Conservation (phyloP, 257 asterid species). For the Leonotis leonurus region DNA sequence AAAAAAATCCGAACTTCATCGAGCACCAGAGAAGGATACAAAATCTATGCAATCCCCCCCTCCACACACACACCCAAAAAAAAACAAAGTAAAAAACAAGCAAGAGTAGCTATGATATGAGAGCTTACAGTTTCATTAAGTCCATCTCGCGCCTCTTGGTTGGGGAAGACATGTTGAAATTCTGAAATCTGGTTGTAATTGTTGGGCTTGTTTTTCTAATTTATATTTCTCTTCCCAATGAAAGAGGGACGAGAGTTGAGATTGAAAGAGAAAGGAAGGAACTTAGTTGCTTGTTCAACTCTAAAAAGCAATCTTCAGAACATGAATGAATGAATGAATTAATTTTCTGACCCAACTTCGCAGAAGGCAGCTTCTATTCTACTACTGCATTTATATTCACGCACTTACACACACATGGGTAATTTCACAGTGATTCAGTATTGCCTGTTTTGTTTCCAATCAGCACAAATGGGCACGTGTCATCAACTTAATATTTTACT, state of each 20-base stretch:
- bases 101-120: neutral
- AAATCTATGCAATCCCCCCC: too few relatives aligned
- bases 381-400: too few relatives aligned
- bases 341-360: neutral
- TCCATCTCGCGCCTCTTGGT: constrained; percentile 99
- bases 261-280: neutral
- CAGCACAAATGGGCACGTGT: too few relatives aligned
- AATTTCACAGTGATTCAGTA: too few relatives aligned
- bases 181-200: neutral
- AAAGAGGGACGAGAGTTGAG: constrained; percentile 3
- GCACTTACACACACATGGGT: too few relatives aligned
- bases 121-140: constrained; percentile 77
- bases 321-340: constrained; percentile 9
- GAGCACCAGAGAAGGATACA: neutral
- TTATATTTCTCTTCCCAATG: neutral
- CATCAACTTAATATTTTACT: too few relatives aligned
- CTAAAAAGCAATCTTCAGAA: constrained; percentile 15
- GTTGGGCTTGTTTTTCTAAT: neutral
- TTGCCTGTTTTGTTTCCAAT: too few relatives aligned
- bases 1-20: neutral
- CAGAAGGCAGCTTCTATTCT: neutral
- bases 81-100: neutral
- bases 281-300: constrained; percentile 14
- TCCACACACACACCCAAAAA: too few relatives aligned
- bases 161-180: constrained; percentile 78